These are phyloP conservation scores for Typha latifolia DNA, from an alignment of 176 grass and related monocot species.

Conservation along the genomic window DNA sequence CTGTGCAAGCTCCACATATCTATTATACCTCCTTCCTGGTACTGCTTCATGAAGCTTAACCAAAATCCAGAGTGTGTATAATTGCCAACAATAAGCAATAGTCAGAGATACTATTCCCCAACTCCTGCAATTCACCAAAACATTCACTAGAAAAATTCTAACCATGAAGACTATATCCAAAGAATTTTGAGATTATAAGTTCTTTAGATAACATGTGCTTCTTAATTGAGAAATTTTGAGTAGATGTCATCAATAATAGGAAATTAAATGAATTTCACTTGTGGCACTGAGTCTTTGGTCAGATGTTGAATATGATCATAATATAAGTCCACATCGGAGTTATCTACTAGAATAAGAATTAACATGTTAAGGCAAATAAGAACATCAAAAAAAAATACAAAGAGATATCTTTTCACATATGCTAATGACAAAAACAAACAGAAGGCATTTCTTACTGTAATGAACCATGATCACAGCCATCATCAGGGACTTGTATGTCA, in stretches of 20 bases:
- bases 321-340: not conserved
- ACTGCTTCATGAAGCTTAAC: slow-evolving; percentile 97
- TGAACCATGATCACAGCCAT: too few relatives aligned
- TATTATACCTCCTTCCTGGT: slow-evolving; percentile 89
- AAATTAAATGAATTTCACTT: not conserved
- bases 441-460: not conserved
- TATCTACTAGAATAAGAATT: not conserved
- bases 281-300: slow-evolving; percentile 3
- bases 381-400: not conserved
- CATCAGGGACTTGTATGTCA: too few relatives aligned
- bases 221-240: not conserved
- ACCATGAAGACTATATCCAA: too few relatives aligned
- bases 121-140: slow-evolving; percentile 53
- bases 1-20: slow-evolving; percentile 95
- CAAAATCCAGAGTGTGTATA: slow-evolving; percentile 89
- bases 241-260: too few relatives aligned
- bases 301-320: not conserved
- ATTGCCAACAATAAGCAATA: slow-evolving; percentile 94
- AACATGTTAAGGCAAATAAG: not conserved
- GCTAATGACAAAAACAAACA: not conserved
- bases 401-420: not conserved
- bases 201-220: not conserved
- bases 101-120: slow-evolving; percentile 91
- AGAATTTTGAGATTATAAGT: not conserved
- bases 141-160: slow-evolving; percentile 7